Percentiles rank a stretch among this genome's conserved stretches.
phyloP scores from a whole-genome alignment of 768 basidiomycete genomes.

The Macrocybe gigantea region DNA sequence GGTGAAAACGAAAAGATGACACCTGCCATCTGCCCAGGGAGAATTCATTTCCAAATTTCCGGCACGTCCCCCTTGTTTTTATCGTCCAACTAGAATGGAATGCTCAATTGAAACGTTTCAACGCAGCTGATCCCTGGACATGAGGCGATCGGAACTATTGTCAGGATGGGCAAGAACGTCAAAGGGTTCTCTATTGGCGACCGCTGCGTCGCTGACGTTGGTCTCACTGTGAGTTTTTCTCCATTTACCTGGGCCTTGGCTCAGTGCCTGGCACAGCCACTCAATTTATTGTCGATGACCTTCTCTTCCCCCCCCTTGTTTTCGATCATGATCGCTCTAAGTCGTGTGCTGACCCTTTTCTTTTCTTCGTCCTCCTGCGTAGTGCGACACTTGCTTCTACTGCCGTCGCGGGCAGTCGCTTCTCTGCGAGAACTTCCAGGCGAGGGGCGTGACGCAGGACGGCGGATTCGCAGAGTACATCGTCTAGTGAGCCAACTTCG shows the following conservation, averaged over 20 bases:
- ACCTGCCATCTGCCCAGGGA: conserved; percentile 16
- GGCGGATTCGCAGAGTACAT: conserved; percentile 92
- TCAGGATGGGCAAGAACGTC: conserved; percentile 76
- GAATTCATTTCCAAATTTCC: conserved; percentile 67
- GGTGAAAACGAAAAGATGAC: not conserved
- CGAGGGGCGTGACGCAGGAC: conserved; percentile 72
- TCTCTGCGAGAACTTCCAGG: conserved; percentile 80
- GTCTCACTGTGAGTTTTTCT: conserved; percentile 42
- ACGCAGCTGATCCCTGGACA: conserved; percentile 65
- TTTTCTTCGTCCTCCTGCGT: not conserved
- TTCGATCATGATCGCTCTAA: conserved; percentile 6
- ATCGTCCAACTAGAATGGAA: not conserved
- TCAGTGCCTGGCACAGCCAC: conserved; percentile 9
- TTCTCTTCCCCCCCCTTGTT: not conserved
- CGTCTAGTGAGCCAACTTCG: conserved; percentile 52
- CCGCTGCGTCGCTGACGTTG: conserved; percentile 80
- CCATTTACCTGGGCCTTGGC: too few relatives aligned
- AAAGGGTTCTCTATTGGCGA: conserved; percentile 73
- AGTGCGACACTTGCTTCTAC: conserved; percentile 86
- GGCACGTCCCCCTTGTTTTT: conserved; percentile 12
- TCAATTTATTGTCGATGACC: not conserved
- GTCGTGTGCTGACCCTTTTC: too few relatives aligned
- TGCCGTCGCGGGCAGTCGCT: conserved; percentile 81
- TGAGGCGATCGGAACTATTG: conserved; percentile 68
- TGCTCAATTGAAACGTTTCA: not conserved